Percentiles rank a stretch among this genome's conserved stretches.
Evolutionary conservation across 352 stramenopile species (phyloP).

Genomic region (Blastocystis sp.): DNA sequence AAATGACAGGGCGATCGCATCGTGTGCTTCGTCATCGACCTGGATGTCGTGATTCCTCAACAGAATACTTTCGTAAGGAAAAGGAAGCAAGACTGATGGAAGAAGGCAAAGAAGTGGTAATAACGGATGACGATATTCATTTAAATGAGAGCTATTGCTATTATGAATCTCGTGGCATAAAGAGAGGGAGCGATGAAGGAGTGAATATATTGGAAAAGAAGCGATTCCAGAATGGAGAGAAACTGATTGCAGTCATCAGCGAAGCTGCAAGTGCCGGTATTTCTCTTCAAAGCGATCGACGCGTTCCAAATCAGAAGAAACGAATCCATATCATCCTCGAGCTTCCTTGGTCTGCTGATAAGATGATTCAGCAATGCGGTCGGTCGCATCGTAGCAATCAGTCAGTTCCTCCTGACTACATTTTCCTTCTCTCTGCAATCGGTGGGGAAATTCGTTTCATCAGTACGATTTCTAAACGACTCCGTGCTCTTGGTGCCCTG

Average conservation of each 20-base stretch:
- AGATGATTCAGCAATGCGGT: slow-evolving; percentile 57
- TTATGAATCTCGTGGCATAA: slow-evolving; percentile 53
- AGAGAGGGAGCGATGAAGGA: slow-evolving; percentile 64
- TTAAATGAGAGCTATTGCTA: slow-evolving; percentile 37
- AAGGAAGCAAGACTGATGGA: not conserved
- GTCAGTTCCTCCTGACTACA: slow-evolving; percentile 36
- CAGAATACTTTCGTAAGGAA: not conserved
- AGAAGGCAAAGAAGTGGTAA: no score
- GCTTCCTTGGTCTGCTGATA: slow-evolving; percentile 71
- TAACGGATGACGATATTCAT: not conserved
- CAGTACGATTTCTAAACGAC: slow-evolving; percentile 8
- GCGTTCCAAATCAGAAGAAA: slow-evolving; percentile 65
- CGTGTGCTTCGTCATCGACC: slow-evolving; percentile 24
- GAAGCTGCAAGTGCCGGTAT: slow-evolving; percentile 76
- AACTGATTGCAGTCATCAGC: slow-evolving; percentile 75
- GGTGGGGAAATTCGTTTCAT: slow-evolving; percentile 40
- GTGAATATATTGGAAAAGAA: slow-evolving; percentile 71
- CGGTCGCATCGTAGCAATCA: slow-evolving; percentile 37
- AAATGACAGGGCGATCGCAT: slow-evolving; percentile 71
- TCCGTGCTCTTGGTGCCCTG: slow-evolving; percentile 23
- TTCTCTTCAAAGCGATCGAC: slow-evolving; percentile 69
- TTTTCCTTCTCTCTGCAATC: slow-evolving; percentile 30
- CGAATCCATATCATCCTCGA: slow-evolving; percentile 79
- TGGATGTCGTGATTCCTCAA: not conserved
- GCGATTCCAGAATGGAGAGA: slow-evolving; percentile 72